Conservation (phyloP, 164 flowering plant genomes). For the Protea cynaroides region DNA sequence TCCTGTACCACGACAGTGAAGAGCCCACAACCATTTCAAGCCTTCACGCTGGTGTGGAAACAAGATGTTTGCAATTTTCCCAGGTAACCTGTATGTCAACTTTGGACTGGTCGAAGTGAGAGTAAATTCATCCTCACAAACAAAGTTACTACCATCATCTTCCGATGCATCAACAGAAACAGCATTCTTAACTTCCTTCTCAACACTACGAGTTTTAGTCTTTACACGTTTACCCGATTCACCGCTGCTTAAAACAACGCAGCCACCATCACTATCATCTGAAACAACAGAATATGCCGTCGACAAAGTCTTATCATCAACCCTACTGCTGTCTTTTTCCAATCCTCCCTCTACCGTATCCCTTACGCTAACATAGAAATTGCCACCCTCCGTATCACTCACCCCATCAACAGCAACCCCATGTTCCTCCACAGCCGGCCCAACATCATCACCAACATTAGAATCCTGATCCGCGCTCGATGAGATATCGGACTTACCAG, state of each 20-base stretch:
- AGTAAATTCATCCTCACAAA: constrained; percentile 17
- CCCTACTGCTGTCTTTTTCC: constrained; percentile 10
- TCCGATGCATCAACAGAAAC: constrained; percentile 16
- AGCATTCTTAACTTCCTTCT: constrained; percentile 11
- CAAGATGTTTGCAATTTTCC: constrained; percentile 64
- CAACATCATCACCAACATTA: constrained; percentile 8
- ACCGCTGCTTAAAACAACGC: constrained; percentile 31
- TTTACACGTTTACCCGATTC: constrained; percentile 14
- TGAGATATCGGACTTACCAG: constrained; percentile 20
- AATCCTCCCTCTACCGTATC: not conserved
- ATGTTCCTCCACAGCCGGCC: not conserved
- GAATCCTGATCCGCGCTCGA: constrained; percentile 10
- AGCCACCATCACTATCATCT: constrained; percentile 27
- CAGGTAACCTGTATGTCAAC: constrained; percentile 43
- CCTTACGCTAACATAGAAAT: constrained; percentile 1
- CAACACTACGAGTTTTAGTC: constrained; percentile 9
- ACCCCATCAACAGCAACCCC: not conserved
- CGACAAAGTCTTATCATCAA: constrained; percentile 9
- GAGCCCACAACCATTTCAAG: constrained; percentile 88
- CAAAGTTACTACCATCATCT: constrained; percentile 15
- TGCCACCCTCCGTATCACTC: constrained; percentile 4
- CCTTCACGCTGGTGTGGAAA: constrained; percentile 95
- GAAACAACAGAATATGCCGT: constrained; percentile 9
- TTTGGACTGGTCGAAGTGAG: constrained; percentile 37
- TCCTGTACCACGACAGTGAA: constrained; percentile 78